Percentiles rank a stretch among this genome's conserved stretches.
phyloP scores from a whole-genome alignment of 768 basidiomycete species.

The Infundibulicybe gibba region DNA sequence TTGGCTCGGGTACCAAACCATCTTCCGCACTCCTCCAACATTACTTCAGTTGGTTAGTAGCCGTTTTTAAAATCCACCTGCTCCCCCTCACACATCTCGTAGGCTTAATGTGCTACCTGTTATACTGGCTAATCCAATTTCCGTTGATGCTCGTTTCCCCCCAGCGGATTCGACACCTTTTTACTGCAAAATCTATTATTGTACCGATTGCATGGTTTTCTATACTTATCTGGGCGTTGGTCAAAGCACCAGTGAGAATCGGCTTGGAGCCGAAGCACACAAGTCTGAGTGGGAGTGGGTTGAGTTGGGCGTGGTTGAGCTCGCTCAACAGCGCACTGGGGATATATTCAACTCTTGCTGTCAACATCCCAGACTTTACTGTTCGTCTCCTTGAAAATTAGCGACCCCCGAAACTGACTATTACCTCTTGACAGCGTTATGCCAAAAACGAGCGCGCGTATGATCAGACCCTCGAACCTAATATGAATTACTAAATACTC shows the following conservation, averaged over 20 bases:
- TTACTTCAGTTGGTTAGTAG: constrained; percentile 54
- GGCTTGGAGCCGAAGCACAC: constrained; percentile 56
- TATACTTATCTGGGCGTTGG: constrained; percentile 79
- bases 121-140: constrained; percentile 77
- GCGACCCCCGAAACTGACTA: not conserved
- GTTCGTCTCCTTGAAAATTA: constrained; percentile 11
- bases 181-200: constrained; percentile 62
- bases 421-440: constrained; percentile 49
- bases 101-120: constrained; percentile 74
- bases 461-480: constrained; percentile 14
- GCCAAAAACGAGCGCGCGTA: constrained; percentile 64
- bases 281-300: constrained; percentile 43
- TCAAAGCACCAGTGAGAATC: constrained; percentile 57
- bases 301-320: constrained; percentile 78
- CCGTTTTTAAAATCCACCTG: not conserved
- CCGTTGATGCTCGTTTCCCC: constrained; percentile 77
- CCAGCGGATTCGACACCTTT: constrained; percentile 73
- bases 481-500: constrained; percentile 2
- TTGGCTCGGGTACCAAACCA: constrained; percentile 61
- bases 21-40: constrained; percentile 51
- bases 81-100: not conserved
- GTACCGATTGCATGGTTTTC: constrained; percentile 66
- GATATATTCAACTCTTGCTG: constrained; percentile 65
- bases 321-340: constrained; percentile 77
- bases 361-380: constrained; percentile 88